Percentiles rank a stretch among this genome's conserved stretches.
phyloP scores from a whole-genome alignment of 1,284 basidiomycete species.

The Rhodotorula sp. region DNA sequence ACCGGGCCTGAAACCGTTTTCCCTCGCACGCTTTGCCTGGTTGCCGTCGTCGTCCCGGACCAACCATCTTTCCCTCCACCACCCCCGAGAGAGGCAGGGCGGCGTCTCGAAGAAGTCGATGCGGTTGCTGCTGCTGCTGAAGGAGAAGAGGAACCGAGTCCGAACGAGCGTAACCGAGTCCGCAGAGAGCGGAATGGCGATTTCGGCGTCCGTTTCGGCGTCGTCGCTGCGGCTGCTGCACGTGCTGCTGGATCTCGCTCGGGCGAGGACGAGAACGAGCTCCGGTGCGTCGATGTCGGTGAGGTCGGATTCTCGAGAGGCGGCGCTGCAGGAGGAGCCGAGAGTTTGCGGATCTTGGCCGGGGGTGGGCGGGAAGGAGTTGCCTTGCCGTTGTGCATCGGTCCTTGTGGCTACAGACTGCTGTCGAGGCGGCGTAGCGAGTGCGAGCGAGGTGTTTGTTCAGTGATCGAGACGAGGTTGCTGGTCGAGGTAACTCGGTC shows the following conservation, averaged over 20 bases:
- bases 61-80: background rate
- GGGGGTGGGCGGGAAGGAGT: no score
- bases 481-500: no score
- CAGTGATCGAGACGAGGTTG: no score
- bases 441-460: no score
- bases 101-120: background rate
- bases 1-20: background rate
- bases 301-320: background rate
- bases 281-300: background rate
- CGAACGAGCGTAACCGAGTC: slow-evolving; percentile 2
- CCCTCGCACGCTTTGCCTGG: background rate
- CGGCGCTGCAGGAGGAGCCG: no score
- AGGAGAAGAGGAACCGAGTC: background rate
- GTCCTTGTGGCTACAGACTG: no score
- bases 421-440: no score
- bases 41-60: background rate
- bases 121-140: background rate
- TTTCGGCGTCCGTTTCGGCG: background rate
- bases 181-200: slow-evolving; percentile 15
- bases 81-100: no score
- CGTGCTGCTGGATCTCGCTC: background rate
- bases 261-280: background rate
- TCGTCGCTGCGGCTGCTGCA: background rate
- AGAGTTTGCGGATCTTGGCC: no score
- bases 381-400: no score